Base-by-base conservation (phyloP, 2,329 filamentous ascomycete genomes). In the Drechslera avenae region DNA sequence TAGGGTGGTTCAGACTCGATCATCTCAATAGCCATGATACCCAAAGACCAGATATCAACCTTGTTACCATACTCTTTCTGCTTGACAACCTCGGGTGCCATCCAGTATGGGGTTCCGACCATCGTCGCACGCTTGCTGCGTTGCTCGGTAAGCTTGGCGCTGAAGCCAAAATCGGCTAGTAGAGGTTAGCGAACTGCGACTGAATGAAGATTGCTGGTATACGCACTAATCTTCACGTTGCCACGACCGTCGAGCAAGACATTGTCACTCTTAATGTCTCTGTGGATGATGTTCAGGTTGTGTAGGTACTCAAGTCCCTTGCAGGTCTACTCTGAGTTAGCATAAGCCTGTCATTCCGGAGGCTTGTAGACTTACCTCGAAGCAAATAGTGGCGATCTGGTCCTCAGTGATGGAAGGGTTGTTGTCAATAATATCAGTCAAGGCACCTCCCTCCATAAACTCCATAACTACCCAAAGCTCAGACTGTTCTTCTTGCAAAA, bases 401-500 rank as follows among this genome's bases (percentile, higher is more conserved):
- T 97, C 91, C 75, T 99, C 94, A 4, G 89, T 91, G 64, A 99
- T 97, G 50, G 87, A 86, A 2, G 88, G 84, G 75, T 97, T 99
- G 78, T 97, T 97, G 76, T 99, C 94, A 76, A 99, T 99, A 54
- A 99, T 91, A 79, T 99, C 94, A 1, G 94, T 99, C 73, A 99
- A 79, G 56, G 94, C 90, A 77, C 94, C 94, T 66, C 94, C 94
- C 77, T 99, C 94, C 94, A 99, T 99, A 69, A 92, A 99, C 78
- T 99, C 94, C 94, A 99, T 96, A 44, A 99, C 93, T 9, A 99
- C 91, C 94, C 94, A 99, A n/a, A 99, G 83, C 74, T 99, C 94
- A 46, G 89, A 85, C 67, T 90, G 91, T 74, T 94, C 93, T 74
- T 97, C 96, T 68, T 94, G 90, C 69, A 99, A 78, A 81, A 97